Evolutionary conservation across 1,139 yeast genomes (phyloP).

Genomic region (Magnusiomyces tetraspermus): DNA sequence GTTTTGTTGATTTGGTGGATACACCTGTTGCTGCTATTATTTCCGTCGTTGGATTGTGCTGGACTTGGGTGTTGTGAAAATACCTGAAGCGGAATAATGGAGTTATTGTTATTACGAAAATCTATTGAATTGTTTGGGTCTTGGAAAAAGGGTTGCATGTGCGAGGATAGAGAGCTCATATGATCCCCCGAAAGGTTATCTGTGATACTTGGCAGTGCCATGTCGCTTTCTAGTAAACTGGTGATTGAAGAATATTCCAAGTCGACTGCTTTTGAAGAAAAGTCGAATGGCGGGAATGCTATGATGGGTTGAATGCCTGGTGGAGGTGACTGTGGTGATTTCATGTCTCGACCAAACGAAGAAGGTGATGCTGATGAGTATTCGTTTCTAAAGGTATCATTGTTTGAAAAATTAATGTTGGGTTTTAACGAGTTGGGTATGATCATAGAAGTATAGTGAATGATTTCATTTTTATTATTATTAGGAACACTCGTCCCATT

Average conservation of each 20-base stretch:
- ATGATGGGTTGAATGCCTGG: background rate
- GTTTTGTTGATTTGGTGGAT: conserved; percentile 4
- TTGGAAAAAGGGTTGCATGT: background rate
- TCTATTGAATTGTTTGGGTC: background rate
- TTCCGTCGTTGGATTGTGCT: background rate
- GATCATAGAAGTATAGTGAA: no score
- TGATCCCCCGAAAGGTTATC: background rate
- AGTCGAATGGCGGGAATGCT: conserved; percentile 4
- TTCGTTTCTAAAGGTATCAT: background rate
- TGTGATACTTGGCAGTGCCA: background rate
- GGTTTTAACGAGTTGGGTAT: no score
- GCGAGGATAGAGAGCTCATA: background rate
- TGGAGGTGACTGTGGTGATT: background rate
- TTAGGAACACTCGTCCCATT: no score
- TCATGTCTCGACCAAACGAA: background rate
- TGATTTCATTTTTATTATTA: no score
- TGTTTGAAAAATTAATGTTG: no score
- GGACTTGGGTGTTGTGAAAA: background rate
- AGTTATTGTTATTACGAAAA: background rate
- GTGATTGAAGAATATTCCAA: conserved; percentile 14
- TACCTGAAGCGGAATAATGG: background rate
- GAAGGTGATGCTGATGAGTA: background rate
- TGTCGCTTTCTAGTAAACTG: conserved; percentile 8
- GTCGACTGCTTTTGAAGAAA: conserved; percentile 15
- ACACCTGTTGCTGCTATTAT: no score